Evolutionary conservation across 2,329 filamentous ascomycete genomes (phyloP).

Genomic region (Neofusicoccum ribis): DNA sequence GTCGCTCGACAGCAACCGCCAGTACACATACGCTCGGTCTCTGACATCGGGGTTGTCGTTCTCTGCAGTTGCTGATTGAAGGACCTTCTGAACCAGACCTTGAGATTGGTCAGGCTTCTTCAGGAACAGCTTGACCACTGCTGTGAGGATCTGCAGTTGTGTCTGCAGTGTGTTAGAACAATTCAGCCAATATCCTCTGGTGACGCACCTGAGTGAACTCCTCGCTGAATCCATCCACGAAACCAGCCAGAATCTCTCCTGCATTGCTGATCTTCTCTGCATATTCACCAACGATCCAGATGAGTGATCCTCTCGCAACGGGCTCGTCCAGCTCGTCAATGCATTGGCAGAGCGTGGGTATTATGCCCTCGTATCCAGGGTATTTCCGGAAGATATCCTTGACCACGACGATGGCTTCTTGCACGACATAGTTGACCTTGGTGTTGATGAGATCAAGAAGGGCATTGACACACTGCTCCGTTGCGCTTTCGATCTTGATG

Average conservation of each 20-base stretch:
- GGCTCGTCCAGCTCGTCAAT: slow-evolving; percentile 97
- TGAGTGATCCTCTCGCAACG: slow-evolving; percentile 82
- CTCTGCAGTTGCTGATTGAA: slow-evolving; percentile 88
- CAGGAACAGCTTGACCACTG: slow-evolving; percentile 94
- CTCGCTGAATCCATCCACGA: slow-evolving; percentile 92
- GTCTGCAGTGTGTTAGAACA: slow-evolving; percentile 56
- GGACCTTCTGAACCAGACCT: slow-evolving; percentile 86
- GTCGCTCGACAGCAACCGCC: slow-evolving; percentile 91
- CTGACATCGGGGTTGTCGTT: slow-evolving; percentile 98
- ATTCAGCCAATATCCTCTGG: background rate
- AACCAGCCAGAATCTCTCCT: slow-evolving; percentile 87
- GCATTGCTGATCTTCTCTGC: slow-evolving; percentile 99
- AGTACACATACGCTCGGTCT: slow-evolving; percentile 97
- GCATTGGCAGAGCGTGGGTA: slow-evolving; percentile 91
- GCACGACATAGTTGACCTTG: slow-evolving; percentile 98
- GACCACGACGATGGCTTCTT: slow-evolving; percentile 98
- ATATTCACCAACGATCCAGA: slow-evolving; percentile 99
- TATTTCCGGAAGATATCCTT: slow-evolving; percentile 98
- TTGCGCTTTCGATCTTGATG: slow-evolving; percentile 95
- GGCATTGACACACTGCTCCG: slow-evolving; percentile 93
- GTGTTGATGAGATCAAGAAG: slow-evolving; percentile 92
- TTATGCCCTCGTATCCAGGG: slow-evolving; percentile 95
- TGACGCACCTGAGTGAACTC: slow-evolving; percentile 81
- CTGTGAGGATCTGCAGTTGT: slow-evolving; percentile 96
- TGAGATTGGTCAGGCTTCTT: slow-evolving; percentile 95